Evolutionary conservation across 1,284 basidiomycete species (phyloP), one percentile per base, ranked within the genome.

Genomic region (Moniliophthora roreri): DNA sequence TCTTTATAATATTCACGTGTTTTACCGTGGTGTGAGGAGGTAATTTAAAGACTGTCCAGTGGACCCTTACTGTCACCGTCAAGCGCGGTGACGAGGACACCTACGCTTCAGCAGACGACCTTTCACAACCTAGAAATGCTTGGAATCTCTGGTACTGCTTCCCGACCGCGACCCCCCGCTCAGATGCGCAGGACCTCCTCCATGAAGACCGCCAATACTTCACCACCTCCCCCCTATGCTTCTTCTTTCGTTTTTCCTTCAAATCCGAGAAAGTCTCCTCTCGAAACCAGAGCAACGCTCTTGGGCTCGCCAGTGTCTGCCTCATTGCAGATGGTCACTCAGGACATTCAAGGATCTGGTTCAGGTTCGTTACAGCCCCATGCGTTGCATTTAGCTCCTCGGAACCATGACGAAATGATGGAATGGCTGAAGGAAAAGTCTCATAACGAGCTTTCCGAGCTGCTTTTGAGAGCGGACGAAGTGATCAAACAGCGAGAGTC

Each of bases 401-500:
- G 28, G 57, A 57, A 20, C 48, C 28, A 37, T n/a, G 50, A 50
- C 11, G 64, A 69, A 52, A 65, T 71, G 40, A 61, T 68, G 57
- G 78, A 73, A 42, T 81, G 81, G 74, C 72, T 85, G 65, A 77
- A 78, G 57, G 83, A 83, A 56, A 77, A 74, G 61, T 89, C 85
- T n/a, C 75, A 81, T 38, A 86, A 86, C 57, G 89, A 92, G 60
- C 32, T 52, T 21, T 52, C 51, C 24, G 51, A 52, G 24, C 32
- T 52, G 20, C 76, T 92, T 20, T 41, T 79, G 82, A 83, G 83
- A 64, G 89, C 87, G 2, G 85, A 87, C 56, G 78, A 74, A 52
- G 72, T 92, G 44, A 91, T 94, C 57, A 85, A 82, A 63, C 83
- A 85, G 54, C 78, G 89, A 41, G 89, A 91, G 69, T 78, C 79